Base-by-base conservation (phyloP, 169 alveolate species). In the Toxoplasma gondii region DNA sequence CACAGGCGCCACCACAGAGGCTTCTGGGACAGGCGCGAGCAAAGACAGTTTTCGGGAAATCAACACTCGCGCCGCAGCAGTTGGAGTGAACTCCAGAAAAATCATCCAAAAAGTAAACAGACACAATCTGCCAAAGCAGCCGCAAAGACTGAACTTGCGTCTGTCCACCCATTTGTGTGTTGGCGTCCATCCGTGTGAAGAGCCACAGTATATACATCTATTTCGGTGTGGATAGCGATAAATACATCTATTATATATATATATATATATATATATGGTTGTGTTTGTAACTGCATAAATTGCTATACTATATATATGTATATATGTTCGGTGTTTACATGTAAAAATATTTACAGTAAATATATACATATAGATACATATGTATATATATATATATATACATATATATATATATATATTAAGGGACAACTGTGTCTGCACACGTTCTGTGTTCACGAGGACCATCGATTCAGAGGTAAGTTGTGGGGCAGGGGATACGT, bases 41-140 rank as follows among this genome's bases (percentile, higher is more conserved):
- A 58, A 67, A n/a, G 94, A 91, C 53, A 83, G 64, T 34, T 69
- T 91, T 44, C 78, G n/a, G 27, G 94, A 91, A 91, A 97, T 98
- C 67, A 96, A 96, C 44, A 49, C 94, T 38, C 96, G 96, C 78
- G 97, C 96, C n/a, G 96, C 95, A 19, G 92, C 91, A 41, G 94
- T 94, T 43, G 98, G 97, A 34, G 95, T 95, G 49, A 97, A 96
- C 82, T 94, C 94, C 88, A 95, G 98, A 4, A 94, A 96, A 84
- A 94, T 95, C 44, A 97, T 97, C 53, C 98, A 98, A 93, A 96
- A 97, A 93, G 97, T 97, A 34, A 98, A 97, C 49, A 94, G 54
- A 12, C 58, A n/a, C n/a, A n/a, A n/a, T n/a, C n/a, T 1, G 36
- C 81, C 4, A 39, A 93, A 95, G 78, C 31, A 31, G 31, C 69